These are phyloP conservation scores for Vanrija pseudolonga DNA, from an alignment of 1,284 basidiomycete species.

Conservation along the genomic window DNA sequence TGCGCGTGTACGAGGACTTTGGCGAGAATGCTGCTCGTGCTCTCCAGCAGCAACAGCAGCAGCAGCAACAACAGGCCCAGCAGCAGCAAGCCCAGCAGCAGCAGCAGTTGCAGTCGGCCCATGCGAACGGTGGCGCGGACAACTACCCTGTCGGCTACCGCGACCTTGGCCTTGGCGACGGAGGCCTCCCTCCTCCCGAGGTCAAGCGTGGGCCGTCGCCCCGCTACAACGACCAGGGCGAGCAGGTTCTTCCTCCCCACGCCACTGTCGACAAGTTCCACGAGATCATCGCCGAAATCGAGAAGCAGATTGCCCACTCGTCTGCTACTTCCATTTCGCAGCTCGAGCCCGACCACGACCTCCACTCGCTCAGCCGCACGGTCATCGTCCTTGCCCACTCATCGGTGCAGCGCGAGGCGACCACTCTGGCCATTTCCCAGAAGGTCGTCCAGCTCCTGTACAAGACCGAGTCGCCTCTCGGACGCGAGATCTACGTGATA, in stretches of 20 bases:
- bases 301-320: conserved; percentile 68
- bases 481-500: conserved; percentile 84
- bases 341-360: conserved; percentile 76
- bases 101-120: background rate
- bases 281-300: conserved; percentile 70
- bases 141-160: conserved; percentile 24
- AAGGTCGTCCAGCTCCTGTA: conserved; percentile 60
- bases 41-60: conserved; percentile 6
- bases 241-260: conserved; percentile 33
- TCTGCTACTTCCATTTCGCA: conserved; percentile 61
- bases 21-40: conserved; percentile 53
- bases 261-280: conserved; percentile 50
- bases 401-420: conserved; percentile 74
- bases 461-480: conserved; percentile 75
- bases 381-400: conserved; percentile 74
- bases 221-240: conserved; percentile 26
- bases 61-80: background rate
- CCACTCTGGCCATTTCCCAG: conserved; percentile 87
- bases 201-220: conserved; percentile 37
- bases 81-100: background rate
- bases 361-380: conserved; percentile 76
- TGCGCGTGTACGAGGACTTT: conserved; percentile 94
- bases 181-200: conserved; percentile 24
- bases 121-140: conserved; percentile 20
- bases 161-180: conserved; percentile 24